Conservation (phyloP, 176 grass and related monocot genomes). For the Typha latifolia region DNA sequence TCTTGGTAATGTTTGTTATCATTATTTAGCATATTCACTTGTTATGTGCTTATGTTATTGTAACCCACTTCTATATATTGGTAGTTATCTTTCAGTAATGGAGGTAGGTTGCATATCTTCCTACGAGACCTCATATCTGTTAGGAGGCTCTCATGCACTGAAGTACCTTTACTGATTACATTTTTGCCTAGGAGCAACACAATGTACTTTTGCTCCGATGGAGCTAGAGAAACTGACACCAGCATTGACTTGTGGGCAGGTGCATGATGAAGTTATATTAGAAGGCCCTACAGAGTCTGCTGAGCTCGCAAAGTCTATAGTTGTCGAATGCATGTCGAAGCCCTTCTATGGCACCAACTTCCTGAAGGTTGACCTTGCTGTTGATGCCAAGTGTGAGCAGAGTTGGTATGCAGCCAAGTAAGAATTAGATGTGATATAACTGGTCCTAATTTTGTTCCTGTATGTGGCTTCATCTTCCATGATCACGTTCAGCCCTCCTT, state of each 20-base stretch:
- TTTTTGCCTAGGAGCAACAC: too few species aligned
- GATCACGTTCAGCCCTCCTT: too few species aligned
- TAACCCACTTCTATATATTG: too few species aligned
- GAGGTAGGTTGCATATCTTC: too few species aligned
- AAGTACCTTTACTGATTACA: too few species aligned
- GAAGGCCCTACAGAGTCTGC: conserved; percentile 91
- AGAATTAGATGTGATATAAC: background rate
- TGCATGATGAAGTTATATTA: conserved; percentile 97
- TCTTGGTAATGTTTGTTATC: background rate
- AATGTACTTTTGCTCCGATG: too few species aligned
- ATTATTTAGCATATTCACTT: background rate
- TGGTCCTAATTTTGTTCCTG: background rate
- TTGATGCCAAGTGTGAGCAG: conserved; percentile 88
- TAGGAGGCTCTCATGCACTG: too few species aligned
- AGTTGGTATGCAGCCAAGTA: conserved; percentile 97
- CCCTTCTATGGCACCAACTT: conserved; percentile 73
- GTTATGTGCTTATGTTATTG: too few species aligned
- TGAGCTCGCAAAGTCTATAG: conserved; percentile 73
- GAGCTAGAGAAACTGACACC: background rate
- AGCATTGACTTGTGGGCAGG: conserved; percentile 28
- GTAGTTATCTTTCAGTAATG: too few species aligned
- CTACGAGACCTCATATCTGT: too few species aligned
- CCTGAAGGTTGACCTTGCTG: conserved; percentile 70
- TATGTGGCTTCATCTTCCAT: background rate
- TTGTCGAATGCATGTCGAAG: conserved; percentile 92